A percentile compares a stretch with the other conserved stretches of the same genome.
Evolutionary conservation across 75 land plant genomes (phyloP).

Genomic region (Pseudotsuga menziesii): DNA sequence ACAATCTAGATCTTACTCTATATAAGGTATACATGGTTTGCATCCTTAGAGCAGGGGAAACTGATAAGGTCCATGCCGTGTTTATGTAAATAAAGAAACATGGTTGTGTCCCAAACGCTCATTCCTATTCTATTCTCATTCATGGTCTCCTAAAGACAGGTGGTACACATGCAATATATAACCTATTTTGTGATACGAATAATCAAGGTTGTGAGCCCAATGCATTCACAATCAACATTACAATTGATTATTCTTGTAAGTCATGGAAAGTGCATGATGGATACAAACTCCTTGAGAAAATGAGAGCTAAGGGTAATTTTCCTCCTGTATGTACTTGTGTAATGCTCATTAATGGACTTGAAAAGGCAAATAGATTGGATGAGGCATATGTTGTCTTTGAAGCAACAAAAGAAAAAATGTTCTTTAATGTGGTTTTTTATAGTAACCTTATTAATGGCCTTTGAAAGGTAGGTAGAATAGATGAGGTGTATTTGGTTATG

Average conservation of each 20-base stretch:
- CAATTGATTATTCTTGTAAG: conserved; percentile 8
- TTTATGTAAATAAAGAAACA: conserved; percentile 16
- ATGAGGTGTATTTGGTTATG: conserved; percentile 18
- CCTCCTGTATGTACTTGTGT: conserved; percentile 1
- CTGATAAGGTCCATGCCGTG: conserved; percentile 10
- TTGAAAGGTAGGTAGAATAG: conserved; percentile 67
- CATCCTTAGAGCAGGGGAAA: conserved; percentile 9
- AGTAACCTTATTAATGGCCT: conserved; percentile 74
- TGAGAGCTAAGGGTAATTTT: conserved; percentile 12
- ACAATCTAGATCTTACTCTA: conserved; percentile 16
- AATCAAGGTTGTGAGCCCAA: conserved; percentile 10
- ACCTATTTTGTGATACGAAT: conserved; percentile 13
- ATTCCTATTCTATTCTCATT: conserved; percentile 26
- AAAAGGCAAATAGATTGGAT: conserved; percentile 10
- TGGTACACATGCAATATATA: conserved; percentile 1
- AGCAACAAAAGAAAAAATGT: background rate
- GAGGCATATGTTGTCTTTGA: conserved; percentile 8
- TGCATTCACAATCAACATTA: conserved; percentile 7
- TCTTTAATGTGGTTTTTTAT: conserved; percentile 39
- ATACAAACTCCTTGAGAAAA: conserved; percentile 19
- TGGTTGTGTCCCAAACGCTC: conserved; percentile 21
- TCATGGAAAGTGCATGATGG: conserved; percentile 19
- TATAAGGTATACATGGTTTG: conserved; percentile 21
- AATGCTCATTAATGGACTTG: conserved; percentile 15
- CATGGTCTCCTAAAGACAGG: conserved; percentile 8